phyloP scores from a whole-genome alignment of 768 basidiomycete genomes.

The Serendipita vermifera region DNA sequence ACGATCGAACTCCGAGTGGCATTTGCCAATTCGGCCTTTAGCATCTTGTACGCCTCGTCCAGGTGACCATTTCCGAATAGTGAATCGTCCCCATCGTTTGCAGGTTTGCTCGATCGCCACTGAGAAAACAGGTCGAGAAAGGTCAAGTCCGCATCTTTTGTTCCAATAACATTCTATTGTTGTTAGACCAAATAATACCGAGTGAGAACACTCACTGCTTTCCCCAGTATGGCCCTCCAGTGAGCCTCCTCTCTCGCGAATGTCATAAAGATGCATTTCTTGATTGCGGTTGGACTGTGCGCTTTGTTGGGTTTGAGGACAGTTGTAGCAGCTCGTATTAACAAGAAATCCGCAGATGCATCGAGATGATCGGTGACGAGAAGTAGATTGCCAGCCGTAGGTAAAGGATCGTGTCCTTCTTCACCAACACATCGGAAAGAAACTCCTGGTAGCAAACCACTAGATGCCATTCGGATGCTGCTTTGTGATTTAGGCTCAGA shows the following conservation, averaged over 20 bases:
- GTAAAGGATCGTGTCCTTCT: neutral
- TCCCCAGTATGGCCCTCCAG: constrained; percentile 1
- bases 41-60: too few relatives aligned
- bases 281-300: neutral
- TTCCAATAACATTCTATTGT: neutral
- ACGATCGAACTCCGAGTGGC: too few relatives aligned
- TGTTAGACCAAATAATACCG: too few relatives aligned
- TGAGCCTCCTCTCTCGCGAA: neutral
- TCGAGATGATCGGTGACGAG: constrained; percentile 5
- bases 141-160: neutral
- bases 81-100: neutral
- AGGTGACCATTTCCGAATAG: too few relatives aligned
- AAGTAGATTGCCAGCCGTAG: neutral
- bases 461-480: too few relatives aligned
- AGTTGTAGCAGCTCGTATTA: neutral
- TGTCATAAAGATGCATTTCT: neutral
- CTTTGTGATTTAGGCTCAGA: too few relatives aligned
- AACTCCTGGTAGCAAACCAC: neutral
- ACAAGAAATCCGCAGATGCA: neutral
- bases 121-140: constrained; percentile 4
- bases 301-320: neutral
- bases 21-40: too few relatives aligned
- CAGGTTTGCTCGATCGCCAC: neutral
- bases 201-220: constrained; percentile 3
- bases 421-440: neutral